A percentile compares a stretch with the other conserved stretches of the same genome.
Evolutionary conservation across 495 filamentous ascomycete genomes (phyloP).

Genomic region (Polyplosphaeria fusca): DNA sequence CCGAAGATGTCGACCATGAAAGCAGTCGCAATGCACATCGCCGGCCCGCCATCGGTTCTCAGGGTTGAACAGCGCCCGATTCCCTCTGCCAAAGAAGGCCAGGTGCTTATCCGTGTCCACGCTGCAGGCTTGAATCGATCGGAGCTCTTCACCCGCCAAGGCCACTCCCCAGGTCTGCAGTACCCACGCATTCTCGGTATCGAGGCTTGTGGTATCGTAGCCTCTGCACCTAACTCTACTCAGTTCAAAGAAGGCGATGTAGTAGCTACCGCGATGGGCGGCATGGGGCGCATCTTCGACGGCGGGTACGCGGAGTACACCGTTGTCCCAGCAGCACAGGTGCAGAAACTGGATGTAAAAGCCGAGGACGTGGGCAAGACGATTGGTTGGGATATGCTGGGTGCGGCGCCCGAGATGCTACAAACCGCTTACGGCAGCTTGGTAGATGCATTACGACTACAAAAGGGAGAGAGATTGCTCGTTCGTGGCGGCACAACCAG

Average conservation of each 20-base stretch:
- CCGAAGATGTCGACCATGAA: constrained; percentile 37
- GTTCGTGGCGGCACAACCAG: constrained; percentile 52
- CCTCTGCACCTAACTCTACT: constrained; percentile 39
- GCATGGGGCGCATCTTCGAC: constrained; percentile 50
- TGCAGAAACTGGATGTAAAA: constrained; percentile 43
- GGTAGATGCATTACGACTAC: constrained; percentile 41
- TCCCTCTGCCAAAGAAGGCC: constrained; percentile 36
- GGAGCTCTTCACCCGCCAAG: constrained; percentile 56
- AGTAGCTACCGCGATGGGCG: constrained; percentile 54
- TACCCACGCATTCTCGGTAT: constrained; percentile 54
- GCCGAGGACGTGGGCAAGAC: constrained; percentile 26
- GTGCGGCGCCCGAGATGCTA: constrained; percentile 55
- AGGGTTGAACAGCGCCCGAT: constrained; percentile 35
- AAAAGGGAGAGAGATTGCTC: constrained; percentile 47
- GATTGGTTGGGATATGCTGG: constrained; percentile 45
- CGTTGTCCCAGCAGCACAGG: constrained; percentile 45
- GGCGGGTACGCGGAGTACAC: constrained; percentile 58
- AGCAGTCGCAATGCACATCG: constrained; percentile 34
- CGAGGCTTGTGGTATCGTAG: constrained; percentile 50
- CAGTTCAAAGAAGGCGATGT: constrained; percentile 45
- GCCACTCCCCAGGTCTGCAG: constrained; percentile 45
- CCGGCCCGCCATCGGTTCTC: constrained; percentile 36
- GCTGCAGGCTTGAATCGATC: constrained; percentile 57
- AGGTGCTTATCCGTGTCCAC: constrained; percentile 50
- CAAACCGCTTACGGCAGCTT: constrained; percentile 54